Conservation (phyloP, 2,329 filamentous ascomycete species). For the Aureobasidium sp. region DNA sequence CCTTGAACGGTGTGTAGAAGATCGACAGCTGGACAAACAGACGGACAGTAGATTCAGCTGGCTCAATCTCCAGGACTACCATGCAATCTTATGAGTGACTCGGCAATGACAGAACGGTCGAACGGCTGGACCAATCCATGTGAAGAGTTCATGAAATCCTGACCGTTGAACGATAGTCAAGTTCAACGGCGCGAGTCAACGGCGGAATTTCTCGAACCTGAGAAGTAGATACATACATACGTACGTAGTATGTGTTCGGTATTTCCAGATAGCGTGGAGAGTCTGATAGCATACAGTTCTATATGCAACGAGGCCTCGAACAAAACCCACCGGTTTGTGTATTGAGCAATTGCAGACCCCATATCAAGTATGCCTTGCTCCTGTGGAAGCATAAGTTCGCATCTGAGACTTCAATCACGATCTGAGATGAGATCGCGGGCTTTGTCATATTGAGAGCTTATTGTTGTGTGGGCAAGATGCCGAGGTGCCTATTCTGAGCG, state of each 20-base stretch:
- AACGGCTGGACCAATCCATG: constrained; percentile 9
- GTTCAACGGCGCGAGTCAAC: neutral
- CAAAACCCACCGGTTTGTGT: too few relatives aligned
- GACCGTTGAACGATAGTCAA: constrained; percentile 4
- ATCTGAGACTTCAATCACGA: neutral
- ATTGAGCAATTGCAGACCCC: neutral
- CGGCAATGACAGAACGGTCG: constrained; percentile 2
- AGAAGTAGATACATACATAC: neutral
- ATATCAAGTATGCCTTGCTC: neutral
- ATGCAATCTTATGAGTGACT: constrained; percentile 8
- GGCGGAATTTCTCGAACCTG: neutral
- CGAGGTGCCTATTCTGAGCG: neutral
- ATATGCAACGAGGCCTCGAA: too few relatives aligned
- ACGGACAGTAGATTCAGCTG: neutral
- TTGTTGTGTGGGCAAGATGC: neutral
- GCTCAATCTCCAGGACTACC: neutral
- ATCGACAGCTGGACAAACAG: neutral
- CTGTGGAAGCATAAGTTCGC: neutral
- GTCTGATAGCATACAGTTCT: neutral
- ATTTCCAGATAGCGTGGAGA: neutral
- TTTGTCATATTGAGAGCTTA: neutral
- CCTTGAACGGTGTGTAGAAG: neutral
- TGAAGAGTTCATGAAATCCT: constrained; percentile 6
- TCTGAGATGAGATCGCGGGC: neutral
- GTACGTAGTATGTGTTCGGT: neutral